These are phyloP conservation scores for Aspergillus sojae DNA, from an alignment of 2,329 filamentous ascomycete species.

Conservation along the genomic window DNA sequence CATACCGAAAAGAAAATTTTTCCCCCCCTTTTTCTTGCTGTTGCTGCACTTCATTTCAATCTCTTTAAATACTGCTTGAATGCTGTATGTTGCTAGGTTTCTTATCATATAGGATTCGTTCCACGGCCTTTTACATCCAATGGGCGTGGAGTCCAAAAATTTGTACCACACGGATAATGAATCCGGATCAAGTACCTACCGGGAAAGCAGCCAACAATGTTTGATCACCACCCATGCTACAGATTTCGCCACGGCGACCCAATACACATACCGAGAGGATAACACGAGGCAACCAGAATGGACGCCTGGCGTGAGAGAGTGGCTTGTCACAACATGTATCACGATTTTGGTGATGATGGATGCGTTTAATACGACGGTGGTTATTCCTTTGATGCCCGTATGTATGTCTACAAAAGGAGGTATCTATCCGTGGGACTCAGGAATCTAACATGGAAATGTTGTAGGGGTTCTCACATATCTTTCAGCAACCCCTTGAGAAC, in stretches of 20 bases:
- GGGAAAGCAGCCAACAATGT: constrained; percentile 11
- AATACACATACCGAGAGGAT: background rate
- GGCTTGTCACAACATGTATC: constrained; percentile 46
- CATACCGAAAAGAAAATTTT: background rate
- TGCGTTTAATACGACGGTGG: constrained; percentile 52
- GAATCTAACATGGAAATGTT: background rate
- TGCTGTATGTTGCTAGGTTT: background rate
- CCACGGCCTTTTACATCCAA: constrained; percentile 8
- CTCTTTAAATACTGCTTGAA: background rate
- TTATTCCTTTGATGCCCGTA: constrained; percentile 51
- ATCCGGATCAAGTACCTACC: constrained; percentile 13
- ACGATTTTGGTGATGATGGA: constrained; percentile 53
- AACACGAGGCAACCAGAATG: constrained; percentile 27
- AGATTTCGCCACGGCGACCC: constrained; percentile 9
- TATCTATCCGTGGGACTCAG: background rate
- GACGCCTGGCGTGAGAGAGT: constrained; percentile 44
- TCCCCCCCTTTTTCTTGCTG: background rate
- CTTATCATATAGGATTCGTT: background rate
- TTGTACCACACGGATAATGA: constrained; percentile 18
- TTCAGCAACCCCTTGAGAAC: constrained; percentile 38
- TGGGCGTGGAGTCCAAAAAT: constrained; percentile 21
- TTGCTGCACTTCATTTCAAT: background rate
- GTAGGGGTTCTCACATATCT: constrained; percentile 38
- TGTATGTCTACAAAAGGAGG: constrained; percentile 14
- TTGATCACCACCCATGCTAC: constrained; percentile 7